Base-by-base conservation (phyloP, 2,329 filamentous ascomycete genomes). In the Sarocladium kiliense region DNA sequence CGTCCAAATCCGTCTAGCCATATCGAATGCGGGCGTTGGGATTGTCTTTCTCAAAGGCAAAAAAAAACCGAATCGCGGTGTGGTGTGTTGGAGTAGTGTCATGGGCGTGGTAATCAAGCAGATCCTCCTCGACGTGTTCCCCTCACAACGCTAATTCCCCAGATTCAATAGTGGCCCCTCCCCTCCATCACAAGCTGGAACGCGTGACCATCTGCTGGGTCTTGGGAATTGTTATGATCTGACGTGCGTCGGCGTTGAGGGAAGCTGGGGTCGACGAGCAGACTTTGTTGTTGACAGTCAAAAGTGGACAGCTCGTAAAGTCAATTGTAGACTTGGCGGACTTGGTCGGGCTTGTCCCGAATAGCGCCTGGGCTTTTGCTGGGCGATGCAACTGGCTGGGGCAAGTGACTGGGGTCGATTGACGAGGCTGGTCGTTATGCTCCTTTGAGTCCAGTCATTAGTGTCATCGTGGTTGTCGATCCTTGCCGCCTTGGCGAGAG, bases 291-390 rank as follows among this genome's bases (percentile, higher is more conserved):
- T n/a, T 39, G 36, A 39, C 36, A 39, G 36, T n/a, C 12, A 39
- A 39, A 39, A 39, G 36, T 39, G 36, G 36, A 18, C 36, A 18
- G 5, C n/a, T 39, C 12, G 7, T 16, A 39, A 18, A 16, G 16
- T 39, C 11, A 10, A 39, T n/a, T 12, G 19, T 14, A 30, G 25
- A 11, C 9, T 49, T 49, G 9, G 25, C 41, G n/a, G 23, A 9
- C 41, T n/a, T 49, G 44, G 23, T 49, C 44, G 44, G 44, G 26
- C 44, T 49, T 30, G 44, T 27, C 44, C 44, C 44, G 39, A 30
- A 27, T 49, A 30, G 44, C 44, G 44, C 9, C 44, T 49, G 44
- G 44, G 44, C 44, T 14, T 16, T 30, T 11, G 21, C 44, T 49
- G 44, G 44, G 44, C 44, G 25, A 49, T 27, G 23, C 10, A n/a